Base-by-base conservation (phyloP, 2,329 filamentous ascomycete genomes). In the Aspergillus flavus region DNA sequence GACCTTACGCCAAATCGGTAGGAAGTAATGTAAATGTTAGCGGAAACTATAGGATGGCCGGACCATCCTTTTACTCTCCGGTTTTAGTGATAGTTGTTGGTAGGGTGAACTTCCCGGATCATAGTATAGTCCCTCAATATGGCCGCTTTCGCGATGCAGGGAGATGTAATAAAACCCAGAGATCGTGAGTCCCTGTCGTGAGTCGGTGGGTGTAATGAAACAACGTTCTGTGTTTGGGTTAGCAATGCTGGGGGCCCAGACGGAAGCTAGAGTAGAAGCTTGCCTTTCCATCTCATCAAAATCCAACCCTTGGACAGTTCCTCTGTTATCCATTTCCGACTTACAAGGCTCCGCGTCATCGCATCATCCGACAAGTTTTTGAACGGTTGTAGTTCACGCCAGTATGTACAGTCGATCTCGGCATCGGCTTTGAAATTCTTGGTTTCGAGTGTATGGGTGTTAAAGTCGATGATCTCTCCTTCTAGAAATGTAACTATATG, bases 401-500 rank as follows among this genome's bases (percentile, higher is more conserved):
- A 84, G 66, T 84, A 83, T 26, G 76, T 79, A 62, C 79, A 78
- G 65, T 84, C 82, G 28, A 80, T 77, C 21, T 82, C 79, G 3
- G 78, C 72, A 63, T 80, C 78, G 43, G 81, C 79, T 58, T 81
- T 78, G 67, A 82, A 82, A 64, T 76, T 79, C 66, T 81, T 81
- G 12, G 81, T 84, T 64, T 82, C 79, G 14, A 84, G 69, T 0
- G 79, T 81, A 64, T 83, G 79, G 2, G 71, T 78, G 66, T 81
- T 80, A 67, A 91, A 87, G 72, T 91, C 88, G 64, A 91, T 85
- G 64, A 91, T 89, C 71, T 91, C 88, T 60, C 88, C 88, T 79
- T 90, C 88, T 52, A 90, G 81, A 71, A 87, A 90, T 2, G 87
- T 90, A 19, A 86, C 86, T 61, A 90, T 90, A 63, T 82, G 81